These are phyloP conservation scores for Aspergillus saccharolyticus DNA, from an alignment of 495 filamentous ascomycete genomes.

Conservation along the genomic window DNA sequence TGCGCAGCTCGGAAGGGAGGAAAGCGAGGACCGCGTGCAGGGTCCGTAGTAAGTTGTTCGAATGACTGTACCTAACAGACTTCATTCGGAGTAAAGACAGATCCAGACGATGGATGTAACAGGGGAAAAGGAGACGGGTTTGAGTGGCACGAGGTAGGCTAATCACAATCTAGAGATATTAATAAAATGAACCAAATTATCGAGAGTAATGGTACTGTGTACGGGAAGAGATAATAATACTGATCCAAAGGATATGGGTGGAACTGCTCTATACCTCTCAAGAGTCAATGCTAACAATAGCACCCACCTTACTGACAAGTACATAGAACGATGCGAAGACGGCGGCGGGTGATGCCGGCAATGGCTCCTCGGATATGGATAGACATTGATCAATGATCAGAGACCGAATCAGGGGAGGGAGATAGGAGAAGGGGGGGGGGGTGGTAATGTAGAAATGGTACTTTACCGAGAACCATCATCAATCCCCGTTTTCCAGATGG, in stretches of 20 bases:
- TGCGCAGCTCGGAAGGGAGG: constrained; percentile 36
- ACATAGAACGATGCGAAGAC: constrained; percentile 17
- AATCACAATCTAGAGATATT: background rate
- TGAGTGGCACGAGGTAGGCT: constrained; percentile 4
- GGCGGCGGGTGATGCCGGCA: constrained; percentile 32
- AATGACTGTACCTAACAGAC: background rate
- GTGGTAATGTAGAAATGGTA: background rate
- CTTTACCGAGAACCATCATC: background rate
- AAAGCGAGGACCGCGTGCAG: constrained; percentile 26
- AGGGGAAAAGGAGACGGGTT: constrained; percentile 1
- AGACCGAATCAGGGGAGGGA: background rate
- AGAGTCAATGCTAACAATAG: constrained; percentile 4
- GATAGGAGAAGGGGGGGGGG: background rate
- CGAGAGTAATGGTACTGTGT: background rate
- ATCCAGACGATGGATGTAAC: constrained; percentile 10
- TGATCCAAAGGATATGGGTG: background rate
- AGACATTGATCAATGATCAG: constrained; percentile 10
- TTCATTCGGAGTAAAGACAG: constrained; percentile 11
- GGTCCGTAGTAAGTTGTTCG: constrained; percentile 6
- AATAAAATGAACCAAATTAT: background rate
- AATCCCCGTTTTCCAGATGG: background rate
- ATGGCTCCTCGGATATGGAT: constrained; percentile 7
- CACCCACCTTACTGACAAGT: background rate
- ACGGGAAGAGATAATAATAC: background rate
- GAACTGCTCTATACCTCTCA: too few species aligned